Evolutionary conservation across 257 asterid genomes (phyloP).

Genomic region (Solanum pimpinellifolium): DNA sequence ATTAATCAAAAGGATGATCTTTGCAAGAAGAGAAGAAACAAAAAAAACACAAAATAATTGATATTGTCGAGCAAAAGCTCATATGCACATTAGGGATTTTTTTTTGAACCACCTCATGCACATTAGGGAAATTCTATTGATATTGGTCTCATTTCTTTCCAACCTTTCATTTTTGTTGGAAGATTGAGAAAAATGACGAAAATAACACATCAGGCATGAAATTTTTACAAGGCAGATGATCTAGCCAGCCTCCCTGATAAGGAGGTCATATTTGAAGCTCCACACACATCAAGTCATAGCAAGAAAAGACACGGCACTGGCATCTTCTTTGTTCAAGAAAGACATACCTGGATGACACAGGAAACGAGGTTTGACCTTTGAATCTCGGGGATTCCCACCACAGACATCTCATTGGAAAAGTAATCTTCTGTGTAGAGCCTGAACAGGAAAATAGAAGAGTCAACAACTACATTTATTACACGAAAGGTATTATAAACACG

Average conservation of each 20-base stretch:
- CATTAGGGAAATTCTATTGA: not conserved
- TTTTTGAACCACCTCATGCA: not conserved
- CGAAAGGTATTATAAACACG: not conserved
- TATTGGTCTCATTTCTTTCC: not conserved
- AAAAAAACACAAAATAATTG: not conserved
- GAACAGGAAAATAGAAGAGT: slow-evolving; percentile 8
- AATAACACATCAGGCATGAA: not conserved
- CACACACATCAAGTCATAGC: not conserved
- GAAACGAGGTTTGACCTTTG: slow-evolving; percentile 94
- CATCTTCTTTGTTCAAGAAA: not conserved
- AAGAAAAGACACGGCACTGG: not conserved
- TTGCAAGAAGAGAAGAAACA: not conserved
- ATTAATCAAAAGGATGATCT: not conserved
- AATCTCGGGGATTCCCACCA: slow-evolving; percentile 85
- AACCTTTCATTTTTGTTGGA: not conserved
- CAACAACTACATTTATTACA: not conserved
- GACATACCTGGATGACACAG: slow-evolving; percentile 78
- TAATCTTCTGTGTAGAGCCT: slow-evolving; percentile 94
- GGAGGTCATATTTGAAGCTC: not conserved
- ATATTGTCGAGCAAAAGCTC: not conserved
- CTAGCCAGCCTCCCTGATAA: not conserved
- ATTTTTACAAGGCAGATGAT: not conserved
- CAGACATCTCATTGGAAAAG: slow-evolving; percentile 68
- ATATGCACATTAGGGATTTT: not conserved
- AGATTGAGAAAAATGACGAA: not conserved